A percentile compares a stretch with the other conserved stretches of the same genome.
These are phyloP conservation scores for Phytophthora macrochlamydospora DNA, from an alignment of 352 stramenopile species.

Conservation along the genomic window DNA sequence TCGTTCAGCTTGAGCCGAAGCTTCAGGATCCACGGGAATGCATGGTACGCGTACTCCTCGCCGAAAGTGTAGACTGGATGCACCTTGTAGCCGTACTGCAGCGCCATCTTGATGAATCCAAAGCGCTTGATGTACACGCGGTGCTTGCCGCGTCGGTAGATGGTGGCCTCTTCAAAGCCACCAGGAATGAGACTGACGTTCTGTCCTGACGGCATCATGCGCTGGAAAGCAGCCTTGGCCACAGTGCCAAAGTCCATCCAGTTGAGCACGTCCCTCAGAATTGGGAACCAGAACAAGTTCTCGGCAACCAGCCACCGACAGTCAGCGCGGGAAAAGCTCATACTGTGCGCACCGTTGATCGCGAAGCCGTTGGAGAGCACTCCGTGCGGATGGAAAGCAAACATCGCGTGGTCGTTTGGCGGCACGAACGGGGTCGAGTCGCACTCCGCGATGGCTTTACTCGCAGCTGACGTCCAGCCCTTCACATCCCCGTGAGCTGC, in stretches of 20 bases:
- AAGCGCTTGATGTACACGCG: constrained; percentile 90
- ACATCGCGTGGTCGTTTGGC: constrained; percentile 21
- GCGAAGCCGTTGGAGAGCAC: constrained; percentile 57
- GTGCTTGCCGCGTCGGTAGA: constrained; percentile 79
- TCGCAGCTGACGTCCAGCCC: background rate
- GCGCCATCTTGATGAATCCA: constrained; percentile 92
- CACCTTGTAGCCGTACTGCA: constrained; percentile 90
- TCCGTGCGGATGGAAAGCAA: constrained; percentile 71
- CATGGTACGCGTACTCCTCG: constrained; percentile 87
- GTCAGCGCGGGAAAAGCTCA: constrained; percentile 47
- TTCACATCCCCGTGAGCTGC: background rate
- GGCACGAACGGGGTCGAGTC: constrained; percentile 5
- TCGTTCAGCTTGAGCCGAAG: constrained; percentile 80
- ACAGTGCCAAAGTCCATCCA: constrained; percentile 64
- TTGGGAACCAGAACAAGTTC: constrained; percentile 63
- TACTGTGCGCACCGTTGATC: constrained; percentile 56
- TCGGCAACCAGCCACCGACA: constrained; percentile 65
- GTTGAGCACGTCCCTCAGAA: constrained; percentile 57
- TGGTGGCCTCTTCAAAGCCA: constrained; percentile 93
- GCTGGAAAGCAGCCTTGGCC: constrained; percentile 42
- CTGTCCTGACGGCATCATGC: constrained; percentile 44
- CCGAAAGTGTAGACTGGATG: constrained; percentile 92
- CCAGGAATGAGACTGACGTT: constrained; percentile 87
- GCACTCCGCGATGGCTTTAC: constrained; percentile 12
- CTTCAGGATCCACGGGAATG: constrained; percentile 79